A percentile compares a stretch with the other conserved stretches of the same genome.
phyloP scores from a whole-genome alignment of 306 rosid genomes.

The Acmispon strigosus region DNA sequence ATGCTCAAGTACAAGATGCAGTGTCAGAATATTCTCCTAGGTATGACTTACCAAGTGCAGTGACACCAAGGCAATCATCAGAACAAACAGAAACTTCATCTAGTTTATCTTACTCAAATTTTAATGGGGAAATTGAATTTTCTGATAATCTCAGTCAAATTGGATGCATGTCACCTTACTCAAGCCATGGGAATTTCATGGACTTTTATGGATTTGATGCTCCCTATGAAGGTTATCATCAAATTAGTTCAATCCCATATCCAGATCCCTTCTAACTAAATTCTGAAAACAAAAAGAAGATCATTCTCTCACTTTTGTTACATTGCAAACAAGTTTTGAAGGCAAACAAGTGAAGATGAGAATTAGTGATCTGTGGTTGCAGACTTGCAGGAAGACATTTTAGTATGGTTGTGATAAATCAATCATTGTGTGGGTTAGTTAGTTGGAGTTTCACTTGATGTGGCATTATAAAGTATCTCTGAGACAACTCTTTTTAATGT shows the following conservation, averaged over 20 bases:
- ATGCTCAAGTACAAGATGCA: conserved; percentile 43
- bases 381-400: conserved; percentile 26
- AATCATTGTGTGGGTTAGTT: conserved; percentile 18
- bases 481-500: conserved; percentile 78
- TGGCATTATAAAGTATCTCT: conserved; percentile 23
- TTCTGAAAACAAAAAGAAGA: conserved; percentile 32
- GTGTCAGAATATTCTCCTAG: conserved; percentile 37
- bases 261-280: conserved; percentile 43
- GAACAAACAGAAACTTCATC: conserved; percentile 47
- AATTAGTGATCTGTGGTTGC: conserved; percentile 17
- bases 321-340: conserved; percentile 28
- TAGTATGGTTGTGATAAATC: conserved; percentile 16
- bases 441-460: conserved; percentile 14
- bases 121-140: conserved; percentile 35
- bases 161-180: conserved; percentile 44
- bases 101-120: conserved; percentile 62
- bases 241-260: conserved; percentile 32
- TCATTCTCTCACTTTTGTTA: conserved; percentile 16
- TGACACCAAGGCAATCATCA: conserved; percentile 41
- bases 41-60: conserved; percentile 27
- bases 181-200: conserved; percentile 45
- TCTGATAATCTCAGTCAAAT: conserved; percentile 37
- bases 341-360: conserved; percentile 29
- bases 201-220: conserved; percentile 37
- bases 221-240: conserved; percentile 48